Conservation (phyloP, 768 basidiomycete species). For the Suillus clintonianus region DNA sequence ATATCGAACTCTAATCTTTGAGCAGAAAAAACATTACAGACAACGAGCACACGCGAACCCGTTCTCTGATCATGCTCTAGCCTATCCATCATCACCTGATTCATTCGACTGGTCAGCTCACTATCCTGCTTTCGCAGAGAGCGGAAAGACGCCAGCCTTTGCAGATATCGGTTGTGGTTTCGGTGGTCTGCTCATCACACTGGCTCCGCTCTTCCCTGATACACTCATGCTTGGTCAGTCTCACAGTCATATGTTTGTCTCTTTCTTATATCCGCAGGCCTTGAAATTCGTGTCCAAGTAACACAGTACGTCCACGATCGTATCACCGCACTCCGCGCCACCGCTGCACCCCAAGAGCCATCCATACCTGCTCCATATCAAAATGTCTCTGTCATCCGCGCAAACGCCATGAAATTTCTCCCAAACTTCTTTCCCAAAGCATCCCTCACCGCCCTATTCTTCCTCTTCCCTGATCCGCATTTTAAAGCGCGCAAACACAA, state of each 20-base stretch:
- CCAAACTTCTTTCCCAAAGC: constrained; percentile 93
- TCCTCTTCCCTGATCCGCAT: constrained; percentile 98
- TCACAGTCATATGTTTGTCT: constrained; percentile 4
- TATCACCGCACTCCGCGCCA: constrained; percentile 87
- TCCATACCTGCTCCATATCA: constrained; percentile 56
- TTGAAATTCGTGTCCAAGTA: constrained; percentile 97
- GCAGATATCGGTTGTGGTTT: constrained; percentile 99
- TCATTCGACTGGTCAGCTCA: constrained; percentile 81
- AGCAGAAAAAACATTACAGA: constrained; percentile 80
- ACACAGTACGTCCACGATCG: constrained; percentile 95
- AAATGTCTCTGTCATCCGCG: constrained; percentile 92
- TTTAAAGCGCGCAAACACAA: constrained; percentile 99
- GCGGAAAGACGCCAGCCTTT: constrained; percentile 79
- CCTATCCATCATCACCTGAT: constrained; percentile 79
- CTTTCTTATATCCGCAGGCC: constrained; percentile 50
- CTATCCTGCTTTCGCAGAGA: constrained; percentile 68
- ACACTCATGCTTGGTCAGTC: constrained; percentile 87
- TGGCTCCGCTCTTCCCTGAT: constrained; percentile 90
- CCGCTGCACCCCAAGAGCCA: constrained; percentile 34
- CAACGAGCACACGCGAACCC: constrained; percentile 86
- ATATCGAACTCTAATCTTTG: background rate
- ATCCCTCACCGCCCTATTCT: constrained; percentile 91
- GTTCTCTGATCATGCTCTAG: constrained; percentile 85
- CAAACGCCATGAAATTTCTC: constrained; percentile 98
- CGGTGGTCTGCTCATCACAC: constrained; percentile 86